Percentiles rank a stretch among this genome's conserved stretches.
phyloP scores from a whole-genome alignment of 2,329 filamentous ascomycete genomes.

The Aureobasidium subglaciale region DNA sequence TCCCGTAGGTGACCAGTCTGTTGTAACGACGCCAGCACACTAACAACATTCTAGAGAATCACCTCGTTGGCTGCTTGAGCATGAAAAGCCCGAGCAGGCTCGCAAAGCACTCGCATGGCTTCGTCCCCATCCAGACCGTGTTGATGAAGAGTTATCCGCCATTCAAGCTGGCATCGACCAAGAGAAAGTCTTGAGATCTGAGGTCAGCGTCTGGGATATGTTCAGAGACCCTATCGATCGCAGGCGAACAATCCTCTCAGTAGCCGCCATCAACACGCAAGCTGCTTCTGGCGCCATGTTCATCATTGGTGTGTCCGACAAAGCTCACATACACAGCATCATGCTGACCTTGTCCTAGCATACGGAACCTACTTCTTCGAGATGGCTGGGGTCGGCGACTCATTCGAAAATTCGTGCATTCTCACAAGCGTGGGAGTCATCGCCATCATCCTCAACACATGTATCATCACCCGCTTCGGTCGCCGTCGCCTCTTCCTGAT shows the following conservation, averaged over 20 bases:
- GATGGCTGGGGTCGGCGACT: conserved; percentile 49
- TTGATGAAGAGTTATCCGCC: conserved; percentile 20
- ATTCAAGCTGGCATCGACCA: conserved; percentile 30
- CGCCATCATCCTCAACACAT: conserved; percentile 48
- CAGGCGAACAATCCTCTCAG: conserved; percentile 30
- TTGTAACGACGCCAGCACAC: too few relatives aligned
- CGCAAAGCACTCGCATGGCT: conserved; percentile 20
- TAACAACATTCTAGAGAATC: too few relatives aligned
- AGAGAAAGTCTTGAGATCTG: conserved; percentile 26
- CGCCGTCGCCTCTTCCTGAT: conserved; percentile 49
- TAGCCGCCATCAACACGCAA: conserved; percentile 31
- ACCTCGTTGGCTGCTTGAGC: conserved; percentile 37
- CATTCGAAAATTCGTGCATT: conserved; percentile 53
- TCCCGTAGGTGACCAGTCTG: too few relatives aligned
- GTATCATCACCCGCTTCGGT: conserved; percentile 47
- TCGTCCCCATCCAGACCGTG: conserved; percentile 17
- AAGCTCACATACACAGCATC: background rate
- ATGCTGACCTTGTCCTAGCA: conserved; percentile 24
- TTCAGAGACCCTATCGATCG: conserved; percentile 30
- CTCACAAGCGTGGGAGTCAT: conserved; percentile 48
- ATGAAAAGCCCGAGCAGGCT: conserved; percentile 18
- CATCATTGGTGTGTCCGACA: conserved; percentile 25
- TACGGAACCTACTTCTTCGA: conserved; percentile 55
- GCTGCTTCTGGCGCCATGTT: conserved; percentile 34
- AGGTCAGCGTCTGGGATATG: conserved; percentile 30